Base-by-base conservation (phyloP, 208 protist species). In the Strigomonas galati region DNA sequence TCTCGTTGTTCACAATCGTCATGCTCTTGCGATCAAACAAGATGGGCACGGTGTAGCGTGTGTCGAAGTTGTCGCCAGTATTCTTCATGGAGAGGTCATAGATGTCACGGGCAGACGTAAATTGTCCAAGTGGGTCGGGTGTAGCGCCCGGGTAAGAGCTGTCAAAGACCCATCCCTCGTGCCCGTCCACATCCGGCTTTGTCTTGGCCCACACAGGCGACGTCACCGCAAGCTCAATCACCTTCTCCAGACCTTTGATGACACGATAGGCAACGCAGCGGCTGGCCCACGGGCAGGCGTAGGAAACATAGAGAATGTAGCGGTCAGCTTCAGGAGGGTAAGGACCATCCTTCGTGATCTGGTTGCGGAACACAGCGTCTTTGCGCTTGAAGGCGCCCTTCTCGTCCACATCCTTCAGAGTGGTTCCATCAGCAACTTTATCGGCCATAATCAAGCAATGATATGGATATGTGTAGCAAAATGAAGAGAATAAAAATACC, bases 1-100 rank as follows among this genome's bases (percentile, higher is more conserved):
- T 90, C 66, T 97, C 93, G 76, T 97, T 97, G 78, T 92, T 96
- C 43, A 98, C 93, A 69, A 97, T 97, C 4, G 64, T 86, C 15
- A 66, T 66, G 17, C 65, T 84, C 65, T 94, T 67, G 32, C 78
- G 88, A 74, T 98, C 95, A 51, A 79, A 97, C n/a, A 98, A 78
- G n/a, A 97, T 62, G 12, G 93, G 93, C 12, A 97, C 87, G 23
- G 95, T 95, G 72, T 72, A 88, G 67, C 71, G 74, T 9, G 74
- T 84, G 35, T 78, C 69, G 69, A 79, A 81, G 49, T 43, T 61
- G 30, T 79, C 71, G 65, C 75, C 78, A 27, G 55, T 73, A 32
- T 74, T 74, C 32, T 75, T 21, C 67, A 79, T 82, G 56, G 73
- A 75, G 27, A 76, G 57, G 60, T 84, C 72, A 71, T 97, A 97